Evolutionary conservation across 352 stramenopile genomes (phyloP), one percentile per base, ranked within the genome.

Genomic region (Globisporangium yorkense): DNA sequence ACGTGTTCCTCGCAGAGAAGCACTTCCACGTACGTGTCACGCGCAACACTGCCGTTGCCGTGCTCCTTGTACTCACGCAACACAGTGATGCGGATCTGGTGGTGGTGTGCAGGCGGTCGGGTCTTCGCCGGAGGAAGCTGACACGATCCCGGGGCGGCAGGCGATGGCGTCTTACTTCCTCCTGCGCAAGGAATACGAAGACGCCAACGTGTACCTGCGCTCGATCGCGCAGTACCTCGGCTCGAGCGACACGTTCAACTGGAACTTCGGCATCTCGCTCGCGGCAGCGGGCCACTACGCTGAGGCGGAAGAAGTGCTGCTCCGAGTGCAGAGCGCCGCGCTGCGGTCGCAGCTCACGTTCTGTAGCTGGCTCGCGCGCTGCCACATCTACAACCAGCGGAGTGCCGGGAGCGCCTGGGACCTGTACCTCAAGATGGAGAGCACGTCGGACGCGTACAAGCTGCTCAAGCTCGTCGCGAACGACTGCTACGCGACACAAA

Each of bases 1-100:
- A 91, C 56, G 67, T 86, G 49, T 91, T 91, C 51, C 62, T 91
- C 0, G 77, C 78, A 18, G 81, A 91, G 50, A 89, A 88, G 54
- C 77, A 78, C 40, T 87, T 86, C 49, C 66, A 85, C 43, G 75
- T 80, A 61, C 18, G 68, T 52, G 47, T 6, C 31, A 20, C 2
- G 45, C 6, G 8, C 4, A 3, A 3, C 24, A 12, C 1, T 13
- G 12, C 10, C 35, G 24, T 20, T 51, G 47, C 12, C 12, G n/a
- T 15, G 9, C 24, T 52, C 13, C 20, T 15, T 49, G 5, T 1
- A 12, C 37, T 49, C 18, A 27, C 21, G 5, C n/a, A 49, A 2
- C 44, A 5, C 18, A n/a, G n/a, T 49, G 41, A 47, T 20, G 12
- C 16, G 16, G 13, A 20, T 21, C n/a, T 41, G n/a, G 29, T 13